phyloP scores from a whole-genome alignment of 495 filamentous ascomycete species.

The Talaromyces proteolyticus region DNA sequence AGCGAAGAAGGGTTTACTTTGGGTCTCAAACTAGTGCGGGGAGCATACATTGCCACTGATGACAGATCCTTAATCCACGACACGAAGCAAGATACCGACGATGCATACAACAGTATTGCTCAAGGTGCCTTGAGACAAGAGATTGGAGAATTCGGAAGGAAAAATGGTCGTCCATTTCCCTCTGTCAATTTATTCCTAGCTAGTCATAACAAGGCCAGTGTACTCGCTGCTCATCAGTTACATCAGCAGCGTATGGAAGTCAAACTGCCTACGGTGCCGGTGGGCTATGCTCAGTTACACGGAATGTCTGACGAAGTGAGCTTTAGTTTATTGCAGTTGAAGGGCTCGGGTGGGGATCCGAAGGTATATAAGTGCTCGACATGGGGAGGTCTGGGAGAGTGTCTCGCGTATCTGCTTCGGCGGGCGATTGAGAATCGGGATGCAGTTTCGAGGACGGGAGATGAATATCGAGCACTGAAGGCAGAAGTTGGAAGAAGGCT shows the following conservation, averaged over 20 bases:
- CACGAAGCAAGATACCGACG: conserved; percentile 70
- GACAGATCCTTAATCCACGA: conserved; percentile 67
- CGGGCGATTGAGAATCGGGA: conserved; percentile 86
- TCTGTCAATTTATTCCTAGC: conserved; percentile 36
- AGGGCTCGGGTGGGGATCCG: conserved; percentile 33
- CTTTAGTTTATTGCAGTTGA: conserved; percentile 54
- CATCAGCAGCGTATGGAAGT: conserved; percentile 22
- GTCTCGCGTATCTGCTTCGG: conserved; percentile 81
- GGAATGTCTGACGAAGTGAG: conserved; percentile 93
- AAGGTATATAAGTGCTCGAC: conserved; percentile 79
- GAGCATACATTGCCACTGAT: conserved; percentile 80
- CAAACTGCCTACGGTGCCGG: conserved; percentile 25
- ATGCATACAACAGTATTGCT: conserved; percentile 49
- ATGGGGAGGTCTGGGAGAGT: conserved; percentile 81
- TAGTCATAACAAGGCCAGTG: conserved; percentile 32
- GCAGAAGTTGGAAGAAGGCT: conserved; percentile 58
- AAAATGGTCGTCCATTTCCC: conserved; percentile 15
- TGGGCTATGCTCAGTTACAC: conserved; percentile 60
- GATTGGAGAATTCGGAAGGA: conserved; percentile 43
- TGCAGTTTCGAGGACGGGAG: conserved; percentile 66
- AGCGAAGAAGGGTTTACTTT: conserved; percentile 61
- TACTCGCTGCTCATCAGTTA: conserved; percentile 25
- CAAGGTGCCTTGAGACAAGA: conserved; percentile 31
- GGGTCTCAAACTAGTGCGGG: conserved; percentile 83
- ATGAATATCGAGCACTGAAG: conserved; percentile 63